phyloP scores from a whole-genome alignment of 2,329 filamentous ascomycete genomes.

The Fusarium goolgardi region DNA sequence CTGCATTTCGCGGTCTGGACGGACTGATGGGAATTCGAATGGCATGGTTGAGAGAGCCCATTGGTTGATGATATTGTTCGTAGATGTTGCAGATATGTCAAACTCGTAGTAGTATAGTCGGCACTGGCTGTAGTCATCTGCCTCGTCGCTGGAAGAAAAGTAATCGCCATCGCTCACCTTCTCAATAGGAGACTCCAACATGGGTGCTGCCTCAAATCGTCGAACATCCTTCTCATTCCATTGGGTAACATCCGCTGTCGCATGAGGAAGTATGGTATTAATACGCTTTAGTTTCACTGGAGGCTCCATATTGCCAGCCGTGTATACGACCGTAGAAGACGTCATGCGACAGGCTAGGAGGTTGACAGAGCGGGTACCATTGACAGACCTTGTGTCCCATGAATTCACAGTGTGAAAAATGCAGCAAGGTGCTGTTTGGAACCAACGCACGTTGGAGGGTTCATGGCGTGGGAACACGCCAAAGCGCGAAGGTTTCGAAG shows the following conservation, averaged over 20 bases:
- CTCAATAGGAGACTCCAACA: background rate
- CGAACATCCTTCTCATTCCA: background rate
- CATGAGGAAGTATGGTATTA: accelerated
- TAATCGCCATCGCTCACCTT: accelerated
- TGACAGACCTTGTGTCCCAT: constrained; percentile 63
- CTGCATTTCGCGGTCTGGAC: constrained; percentile 66
- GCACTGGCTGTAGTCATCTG: constrained; percentile 71
- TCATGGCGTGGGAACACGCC: constrained; percentile 73
- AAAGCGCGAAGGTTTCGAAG: constrained; percentile 68
- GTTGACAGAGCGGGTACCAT: constrained; percentile 58
- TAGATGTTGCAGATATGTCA: constrained; percentile 50
- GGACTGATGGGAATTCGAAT: constrained; percentile 75
- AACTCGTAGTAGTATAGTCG: constrained; percentile 77
- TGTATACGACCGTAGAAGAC: constrained; percentile 72
- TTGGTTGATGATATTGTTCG: constrained; percentile 65
- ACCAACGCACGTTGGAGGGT: constrained; percentile 71
- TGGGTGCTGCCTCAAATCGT: constrained; percentile 1
- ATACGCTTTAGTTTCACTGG: constrained; percentile 4
- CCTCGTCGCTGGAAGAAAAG: constrained; percentile 46
- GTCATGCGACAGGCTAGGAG: constrained; percentile 75
- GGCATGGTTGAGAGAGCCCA: constrained; percentile 73
- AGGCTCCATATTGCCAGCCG: constrained; percentile 67
- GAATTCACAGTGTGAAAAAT: constrained; percentile 79
- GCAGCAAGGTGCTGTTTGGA: constrained; percentile 73
- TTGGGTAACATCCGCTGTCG: accelerated